A percentile compares a stretch with the other conserved stretches of the same genome.
These are phyloP conservation scores for Parathielavia appendiculata DNA, from an alignment of 495 filamentous ascomycete species.

Conservation along the genomic window DNA sequence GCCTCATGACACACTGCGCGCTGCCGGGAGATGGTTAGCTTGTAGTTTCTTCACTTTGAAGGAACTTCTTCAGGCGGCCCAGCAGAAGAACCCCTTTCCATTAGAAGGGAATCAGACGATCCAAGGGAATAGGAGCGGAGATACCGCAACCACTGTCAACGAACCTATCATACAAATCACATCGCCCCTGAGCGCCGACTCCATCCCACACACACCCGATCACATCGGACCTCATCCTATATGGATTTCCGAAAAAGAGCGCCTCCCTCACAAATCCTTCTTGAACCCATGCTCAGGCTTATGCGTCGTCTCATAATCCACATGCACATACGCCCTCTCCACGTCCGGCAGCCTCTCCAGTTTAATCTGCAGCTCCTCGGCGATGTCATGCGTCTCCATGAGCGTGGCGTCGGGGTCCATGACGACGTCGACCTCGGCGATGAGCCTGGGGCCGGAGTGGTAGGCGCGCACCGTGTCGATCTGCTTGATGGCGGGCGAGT, in stretches of 20 bases:
- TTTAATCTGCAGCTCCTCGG: slow-evolving; percentile 91
- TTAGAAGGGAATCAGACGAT: too few species aligned
- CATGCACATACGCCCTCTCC: slow-evolving; percentile 93
- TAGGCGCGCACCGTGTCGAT: slow-evolving; percentile 96
- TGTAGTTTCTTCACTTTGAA: too few species aligned
- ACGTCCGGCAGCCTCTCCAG: slow-evolving; percentile 88
- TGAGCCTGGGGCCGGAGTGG: slow-evolving; percentile 81
- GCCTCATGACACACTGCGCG: too few species aligned
- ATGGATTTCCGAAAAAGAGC: neutral
- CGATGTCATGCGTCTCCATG: slow-evolving; percentile 81
- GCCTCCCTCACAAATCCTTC: slow-evolving; percentile 45
- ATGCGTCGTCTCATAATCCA: slow-evolving; percentile 94
- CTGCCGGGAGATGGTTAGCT: too few species aligned
- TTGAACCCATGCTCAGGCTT: slow-evolving; percentile 67
- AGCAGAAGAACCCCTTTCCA: neutral
- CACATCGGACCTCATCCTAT: neutral
- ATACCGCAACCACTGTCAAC: neutral
- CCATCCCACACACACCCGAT: neutral
- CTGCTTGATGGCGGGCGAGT: slow-evolving; percentile 68
- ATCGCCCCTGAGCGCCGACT: too few species aligned
- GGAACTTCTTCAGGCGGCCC: too few species aligned
- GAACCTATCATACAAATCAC: neutral
- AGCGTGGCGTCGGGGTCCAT: slow-evolving; percentile 68
- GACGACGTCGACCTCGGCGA: slow-evolving; percentile 86
- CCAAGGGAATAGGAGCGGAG: neutral